Evolutionary conservation across 2,329 filamentous ascomycete genomes (phyloP), one percentile per base, ranked within the genome.

Genomic region (Aureobasidium sp.): DNA sequence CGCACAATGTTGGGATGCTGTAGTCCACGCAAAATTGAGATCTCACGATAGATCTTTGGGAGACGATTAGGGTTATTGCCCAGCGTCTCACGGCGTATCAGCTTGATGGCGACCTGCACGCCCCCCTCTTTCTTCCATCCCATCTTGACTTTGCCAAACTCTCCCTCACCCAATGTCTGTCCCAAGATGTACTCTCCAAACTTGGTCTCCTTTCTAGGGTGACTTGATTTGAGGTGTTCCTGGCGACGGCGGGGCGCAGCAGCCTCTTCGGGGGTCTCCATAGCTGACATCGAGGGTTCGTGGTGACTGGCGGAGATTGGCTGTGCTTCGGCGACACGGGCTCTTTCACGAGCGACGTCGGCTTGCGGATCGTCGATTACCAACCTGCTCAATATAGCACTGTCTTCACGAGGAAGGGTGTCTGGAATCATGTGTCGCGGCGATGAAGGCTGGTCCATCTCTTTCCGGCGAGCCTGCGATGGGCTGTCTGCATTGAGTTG

Each of bases 121-220:
- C 87, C 92, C 64, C 92, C 92, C 75, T 96, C 92, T 73, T 91
- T 89, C 76, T 97, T 97, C 94, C 94, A 99, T 29, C 94, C 94
- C 71, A 97, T 86, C 76, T 97, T 97, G 70, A 99, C 94, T 74
- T 99, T 99, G 67, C 94, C 94, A 73, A 99, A 99, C 76, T 99
- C 94, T 65, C 94, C 94, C 78, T 99, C 94, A 55, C 94, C 94
- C 55, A 99, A 87, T 2, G 93, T 97, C 74, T 96, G 93, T 39
- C 94, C 94, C 3, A 99, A 82, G 64, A 96, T 91, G 75, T 97
- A 99, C 66, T 97, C 92, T 64, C 93, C 93, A 73, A 99, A 97
- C 67, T 90, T 92, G 46, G 88, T 92, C 66, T 88, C 85, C 78
- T 95, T 96, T 64, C 82, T 77, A 24, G 79, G 76, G 17, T 70